Evolutionary conservation across 2,329 filamentous ascomycete genomes (phyloP).

Genomic region (Reticulascus tulasneorum): DNA sequence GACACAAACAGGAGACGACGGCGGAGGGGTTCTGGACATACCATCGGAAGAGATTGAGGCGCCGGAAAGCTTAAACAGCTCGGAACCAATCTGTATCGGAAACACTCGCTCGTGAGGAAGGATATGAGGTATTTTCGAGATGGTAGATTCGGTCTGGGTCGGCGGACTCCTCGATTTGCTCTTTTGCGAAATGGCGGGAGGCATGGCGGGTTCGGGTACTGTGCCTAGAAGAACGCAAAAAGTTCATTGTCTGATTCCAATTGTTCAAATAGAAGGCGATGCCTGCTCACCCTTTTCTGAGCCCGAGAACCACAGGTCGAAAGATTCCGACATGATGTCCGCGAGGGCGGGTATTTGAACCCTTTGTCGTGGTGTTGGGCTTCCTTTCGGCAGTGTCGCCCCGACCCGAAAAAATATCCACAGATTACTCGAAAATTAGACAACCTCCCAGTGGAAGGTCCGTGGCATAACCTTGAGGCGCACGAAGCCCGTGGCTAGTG

Average conservation of each 20-base stretch:
- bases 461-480: too few species aligned
- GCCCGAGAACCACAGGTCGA: not conserved
- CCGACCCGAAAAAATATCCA: too few species aligned
- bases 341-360: too few species aligned
- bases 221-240: not conserved
- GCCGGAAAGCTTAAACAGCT: conserved; percentile 69
- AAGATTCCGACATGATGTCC: too few species aligned
- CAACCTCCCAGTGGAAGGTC: too few species aligned
- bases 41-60: conserved; percentile 71
- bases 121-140: conserved; percentile 49
- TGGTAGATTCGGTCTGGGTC: conserved; percentile 23
- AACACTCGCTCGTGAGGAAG: conserved; percentile 71
- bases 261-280: too few species aligned
- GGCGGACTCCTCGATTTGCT: conserved; percentile 9
- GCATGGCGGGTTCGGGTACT: not conserved
- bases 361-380: too few species aligned
- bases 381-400: too few species aligned
- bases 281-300: not conserved
- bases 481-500: too few species aligned
- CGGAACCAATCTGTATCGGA: conserved; percentile 68
- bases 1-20: not conserved
- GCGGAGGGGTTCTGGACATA: conserved; percentile 32
- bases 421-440: too few species aligned
- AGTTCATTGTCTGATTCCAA: too few species aligned
- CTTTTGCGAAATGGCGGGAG: not conserved